phyloP scores from a whole-genome alignment of 257 asterid species.

The Paraleonurus japonicus region DNA sequence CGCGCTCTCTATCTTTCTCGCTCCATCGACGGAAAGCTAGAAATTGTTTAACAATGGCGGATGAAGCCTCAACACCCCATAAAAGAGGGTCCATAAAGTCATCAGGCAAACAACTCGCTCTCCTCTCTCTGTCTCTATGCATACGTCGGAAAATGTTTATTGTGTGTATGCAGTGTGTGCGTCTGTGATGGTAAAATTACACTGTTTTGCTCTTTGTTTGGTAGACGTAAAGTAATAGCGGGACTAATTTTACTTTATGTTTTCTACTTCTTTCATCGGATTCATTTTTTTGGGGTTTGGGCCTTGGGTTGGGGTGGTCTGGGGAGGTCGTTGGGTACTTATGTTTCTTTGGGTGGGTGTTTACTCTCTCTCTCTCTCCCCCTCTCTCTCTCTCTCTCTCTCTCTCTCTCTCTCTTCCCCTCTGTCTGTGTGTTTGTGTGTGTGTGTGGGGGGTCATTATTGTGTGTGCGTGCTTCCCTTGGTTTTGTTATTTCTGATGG shows the following conservation, averaged over 20 bases:
- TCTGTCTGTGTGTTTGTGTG: too few relatives aligned
- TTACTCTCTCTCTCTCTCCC: too few relatives aligned
- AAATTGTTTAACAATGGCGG: constrained; percentile 56
- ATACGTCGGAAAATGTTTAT: background rate
- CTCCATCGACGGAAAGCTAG: constrained; percentile 11
- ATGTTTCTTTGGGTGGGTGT: background rate
- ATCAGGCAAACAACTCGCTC: constrained; percentile 50
- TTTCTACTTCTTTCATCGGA: background rate
- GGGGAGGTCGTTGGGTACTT: background rate
- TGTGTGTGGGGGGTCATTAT: too few relatives aligned
- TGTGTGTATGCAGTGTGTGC: background rate
- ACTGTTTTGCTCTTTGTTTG: background rate
- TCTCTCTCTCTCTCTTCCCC: background rate
- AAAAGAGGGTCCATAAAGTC: constrained; percentile 73
- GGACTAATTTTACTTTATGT: background rate
- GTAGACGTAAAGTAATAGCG: background rate
- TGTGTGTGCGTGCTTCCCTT: background rate
- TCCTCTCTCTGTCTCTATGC: background rate
- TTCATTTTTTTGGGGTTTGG: background rate
- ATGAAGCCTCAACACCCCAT: constrained; percentile 51
- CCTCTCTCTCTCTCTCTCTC: background rate
- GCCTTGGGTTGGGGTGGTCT: background rate
- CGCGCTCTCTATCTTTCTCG: background rate
- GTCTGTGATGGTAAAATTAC: background rate
- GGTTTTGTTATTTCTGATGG: constrained; percentile 5